These are phyloP conservation scores for Mesembryanthemum crystallinum DNA, from an alignment of 148 eudicot genomes.

Conservation along the genomic window DNA sequence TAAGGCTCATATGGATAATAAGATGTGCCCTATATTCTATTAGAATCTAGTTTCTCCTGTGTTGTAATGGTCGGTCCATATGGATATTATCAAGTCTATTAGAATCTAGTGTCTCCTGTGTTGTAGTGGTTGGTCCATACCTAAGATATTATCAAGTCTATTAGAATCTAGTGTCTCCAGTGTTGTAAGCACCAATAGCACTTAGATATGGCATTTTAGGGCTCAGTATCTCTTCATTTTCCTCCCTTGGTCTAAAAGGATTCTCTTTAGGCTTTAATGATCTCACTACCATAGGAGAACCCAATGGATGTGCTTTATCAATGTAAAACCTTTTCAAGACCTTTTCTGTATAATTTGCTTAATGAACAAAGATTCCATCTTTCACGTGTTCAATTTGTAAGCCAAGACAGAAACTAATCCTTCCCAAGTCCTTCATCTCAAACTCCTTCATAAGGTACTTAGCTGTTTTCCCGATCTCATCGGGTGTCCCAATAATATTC, in stretches of 20 bases:
- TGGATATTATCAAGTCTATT: no score
- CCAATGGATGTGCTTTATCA: neutral
- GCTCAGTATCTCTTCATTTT: neutral
- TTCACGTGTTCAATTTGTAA: neutral
- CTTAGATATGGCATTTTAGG: neutral
- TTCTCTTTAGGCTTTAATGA: neutral
- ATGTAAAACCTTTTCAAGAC: neutral
- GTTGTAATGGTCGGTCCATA: no score
- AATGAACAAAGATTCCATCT: neutral
- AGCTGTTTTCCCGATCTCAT: neutral
- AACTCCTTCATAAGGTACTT: neutral
- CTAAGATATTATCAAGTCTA: no score
- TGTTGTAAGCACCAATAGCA: neutral
- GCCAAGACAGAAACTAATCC: no score
- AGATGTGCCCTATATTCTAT: no score
- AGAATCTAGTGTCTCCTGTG: no score
- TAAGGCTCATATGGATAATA: no score
- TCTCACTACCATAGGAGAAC: neutral
- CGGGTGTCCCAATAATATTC: neutral
- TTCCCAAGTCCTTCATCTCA: neutral
- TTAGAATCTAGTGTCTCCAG: no score
- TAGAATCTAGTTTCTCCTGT: no score
- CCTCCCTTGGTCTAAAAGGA: neutral
- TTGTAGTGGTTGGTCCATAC: no score
- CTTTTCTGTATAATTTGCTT: neutral